A percentile compares a stretch with the other conserved stretches of the same genome.
These are phyloP conservation scores for Russula virescens DNA, from an alignment of 768 basidiomycete species.

Conservation along the genomic window DNA sequence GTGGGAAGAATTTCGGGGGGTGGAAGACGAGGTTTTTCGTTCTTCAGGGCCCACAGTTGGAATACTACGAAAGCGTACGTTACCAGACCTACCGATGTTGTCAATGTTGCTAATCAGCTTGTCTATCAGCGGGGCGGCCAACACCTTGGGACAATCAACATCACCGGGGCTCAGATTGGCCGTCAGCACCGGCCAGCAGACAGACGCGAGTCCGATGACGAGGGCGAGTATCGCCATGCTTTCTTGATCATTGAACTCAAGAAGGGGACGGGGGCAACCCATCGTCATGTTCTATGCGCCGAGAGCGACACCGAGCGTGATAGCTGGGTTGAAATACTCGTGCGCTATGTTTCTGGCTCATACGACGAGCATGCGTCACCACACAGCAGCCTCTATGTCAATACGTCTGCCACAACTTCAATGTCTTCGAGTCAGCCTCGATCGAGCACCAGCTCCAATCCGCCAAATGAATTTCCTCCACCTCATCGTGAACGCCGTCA, in stretches of 20 bases:
- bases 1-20: conserved; percentile 96
- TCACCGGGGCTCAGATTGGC: conserved; percentile 94
- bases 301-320: conserved; percentile 94
- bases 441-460: conserved; percentile 49
- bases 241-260: conserved; percentile 93
- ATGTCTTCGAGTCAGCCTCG: conserved; percentile 42
- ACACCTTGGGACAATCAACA: conserved; percentile 83
- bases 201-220: conserved; percentile 58
- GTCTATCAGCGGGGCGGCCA: conserved; percentile 70
- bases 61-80: conserved; percentile 94
- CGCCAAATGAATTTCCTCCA: conserved; percentile 37
- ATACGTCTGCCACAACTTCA: conserved; percentile 22
- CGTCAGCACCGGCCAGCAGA: conserved; percentile 73
- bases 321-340: conserved; percentile 90
- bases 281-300: conserved; percentile 91
- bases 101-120: not conserved
- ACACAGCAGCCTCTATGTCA: conserved; percentile 19
- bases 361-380: conserved; percentile 51
- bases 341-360: conserved; percentile 77
- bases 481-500: conserved; percentile 17
- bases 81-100: conserved; percentile 2
- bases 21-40: conserved; percentile 98
- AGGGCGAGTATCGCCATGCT: conserved; percentile 93
- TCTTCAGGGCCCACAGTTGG: conserved; percentile 80
- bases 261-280: conserved; percentile 61